Evolutionary conservation across 2,329 filamentous ascomycete genomes (phyloP).

Genomic region (Exophiala phaeomuriformis): DNA sequence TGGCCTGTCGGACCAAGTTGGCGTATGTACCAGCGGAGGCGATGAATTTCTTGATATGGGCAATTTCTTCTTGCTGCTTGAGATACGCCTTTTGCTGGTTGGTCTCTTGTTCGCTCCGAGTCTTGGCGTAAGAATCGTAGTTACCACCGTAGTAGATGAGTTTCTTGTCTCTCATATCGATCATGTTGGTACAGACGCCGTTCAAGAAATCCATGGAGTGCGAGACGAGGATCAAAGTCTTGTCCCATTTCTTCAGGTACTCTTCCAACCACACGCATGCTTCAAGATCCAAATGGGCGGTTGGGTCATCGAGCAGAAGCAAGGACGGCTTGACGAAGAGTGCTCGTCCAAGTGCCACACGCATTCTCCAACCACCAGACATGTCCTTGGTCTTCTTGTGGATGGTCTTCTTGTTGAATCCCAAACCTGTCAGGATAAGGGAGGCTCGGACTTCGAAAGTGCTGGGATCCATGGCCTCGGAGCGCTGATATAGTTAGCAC

Average conservation of each 20-base stretch:
- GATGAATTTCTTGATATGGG: conserved; percentile 99
- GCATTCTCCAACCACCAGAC: conserved; percentile 99
- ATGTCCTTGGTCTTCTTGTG: conserved; percentile 99
- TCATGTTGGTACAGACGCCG: conserved; percentile 96
- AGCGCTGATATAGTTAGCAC: conserved; percentile 56
- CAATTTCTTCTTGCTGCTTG: conserved; percentile 98
- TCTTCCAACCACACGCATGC: conserved; percentile 99
- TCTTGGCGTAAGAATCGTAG: conserved; percentile 98
- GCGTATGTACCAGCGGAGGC: conserved; percentile 98
- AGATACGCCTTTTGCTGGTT: conserved; percentile 99
- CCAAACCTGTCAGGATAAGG: conserved; percentile 94
- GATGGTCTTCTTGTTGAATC: conserved; percentile 97
- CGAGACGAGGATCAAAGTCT: conserved; percentile 90
- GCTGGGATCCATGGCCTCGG: conserved; percentile 97
- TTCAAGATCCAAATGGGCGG: conserved; percentile 97
- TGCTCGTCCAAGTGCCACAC: conserved; percentile 93
- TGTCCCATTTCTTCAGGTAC: conserved; percentile 99
- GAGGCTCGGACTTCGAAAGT: conserved; percentile 95
- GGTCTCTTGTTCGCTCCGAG: conserved; percentile 82
- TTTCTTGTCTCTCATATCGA: conserved; percentile 87
- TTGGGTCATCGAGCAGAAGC: conserved; percentile 93
- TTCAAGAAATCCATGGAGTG: conserved; percentile 99
- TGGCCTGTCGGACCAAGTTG: conserved; percentile 97
- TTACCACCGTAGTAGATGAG: conserved; percentile 99
- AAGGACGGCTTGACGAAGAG: conserved; percentile 97